Percentiles rank a stretch among this genome's conserved stretches.
phyloP scores from a whole-genome alignment of 805 yeast genomes.

The Candida tammaniensis region DNA sequence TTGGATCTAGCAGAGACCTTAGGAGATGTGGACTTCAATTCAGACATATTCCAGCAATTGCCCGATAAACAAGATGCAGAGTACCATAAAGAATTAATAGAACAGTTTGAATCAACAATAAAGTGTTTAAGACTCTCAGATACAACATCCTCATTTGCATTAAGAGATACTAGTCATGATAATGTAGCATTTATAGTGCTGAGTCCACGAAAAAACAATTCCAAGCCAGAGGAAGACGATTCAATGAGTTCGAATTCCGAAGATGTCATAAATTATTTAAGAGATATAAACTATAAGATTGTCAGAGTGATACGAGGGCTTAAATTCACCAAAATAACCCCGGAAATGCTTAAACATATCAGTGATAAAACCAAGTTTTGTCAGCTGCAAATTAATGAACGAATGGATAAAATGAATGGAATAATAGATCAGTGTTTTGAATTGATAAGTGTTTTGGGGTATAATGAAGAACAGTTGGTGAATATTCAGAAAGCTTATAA shows the following conservation, averaged over 20 bases:
- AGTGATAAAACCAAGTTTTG: slow-evolving; percentile 24
- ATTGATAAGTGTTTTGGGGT: slow-evolving; percentile 24
- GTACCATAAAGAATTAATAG: slow-evolving; percentile 25
- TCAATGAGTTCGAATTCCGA: slow-evolving; percentile 4
- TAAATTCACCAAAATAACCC: slow-evolving; percentile 35
- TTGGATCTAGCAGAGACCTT: slow-evolving; percentile 28
- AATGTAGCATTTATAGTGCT: slow-evolving; percentile 24
- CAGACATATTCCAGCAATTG: slow-evolving; percentile 17
- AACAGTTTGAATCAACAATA: slow-evolving; percentile 27
- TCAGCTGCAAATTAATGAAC: slow-evolving; percentile 20
- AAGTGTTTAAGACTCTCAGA: slow-evolving; percentile 18
- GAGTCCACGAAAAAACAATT: slow-evolving; percentile 24
- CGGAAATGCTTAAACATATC: slow-evolving; percentile 22
- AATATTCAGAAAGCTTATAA: slow-evolving; percentile 28
- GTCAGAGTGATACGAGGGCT: slow-evolving; percentile 34
- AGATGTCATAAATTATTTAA: slow-evolving; percentile 22
- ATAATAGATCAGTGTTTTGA: slow-evolving; percentile 25
- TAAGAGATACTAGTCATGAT: slow-evolving; percentile 8
- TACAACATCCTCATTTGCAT: slow-evolving; percentile 7
- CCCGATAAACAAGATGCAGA: slow-evolving; percentile 33
- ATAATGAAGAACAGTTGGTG: slow-evolving; percentile 31
- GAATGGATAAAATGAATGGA: slow-evolving; percentile 23
- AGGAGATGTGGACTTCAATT: slow-evolving; percentile 19
- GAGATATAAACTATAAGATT: slow-evolving; percentile 37
- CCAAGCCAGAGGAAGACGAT: slow-evolving; percentile 4